phyloP scores from a whole-genome alignment of 768 basidiomycete species.

The Suillus variegatus region DNA sequence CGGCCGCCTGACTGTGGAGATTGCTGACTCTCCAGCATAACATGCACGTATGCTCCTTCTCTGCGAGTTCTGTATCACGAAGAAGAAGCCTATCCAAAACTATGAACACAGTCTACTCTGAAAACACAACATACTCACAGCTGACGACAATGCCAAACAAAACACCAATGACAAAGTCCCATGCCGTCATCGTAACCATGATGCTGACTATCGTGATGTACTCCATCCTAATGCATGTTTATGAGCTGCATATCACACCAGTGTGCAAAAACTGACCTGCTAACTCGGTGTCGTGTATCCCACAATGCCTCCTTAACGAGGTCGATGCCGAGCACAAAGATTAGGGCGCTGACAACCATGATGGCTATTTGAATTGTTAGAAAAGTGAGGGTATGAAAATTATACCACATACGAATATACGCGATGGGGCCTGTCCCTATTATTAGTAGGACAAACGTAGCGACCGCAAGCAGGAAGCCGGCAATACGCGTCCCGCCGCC shows the following conservation, averaged over 20 bases:
- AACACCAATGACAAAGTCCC: constrained; percentile 94
- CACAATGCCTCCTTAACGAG: constrained; percentile 94
- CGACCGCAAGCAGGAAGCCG: constrained; percentile 81
- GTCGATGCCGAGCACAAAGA: constrained; percentile 93
- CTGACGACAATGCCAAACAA: constrained; percentile 90
- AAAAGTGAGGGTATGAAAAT: neutral
- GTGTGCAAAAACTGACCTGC: constrained; percentile 47
- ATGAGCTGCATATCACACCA: constrained; percentile 10
- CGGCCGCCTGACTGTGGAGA: constrained; percentile 91
- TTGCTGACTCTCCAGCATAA: constrained; percentile 79
- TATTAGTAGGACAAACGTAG: constrained; percentile 69
- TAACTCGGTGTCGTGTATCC: constrained; percentile 92
- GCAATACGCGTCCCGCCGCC: constrained; percentile 85
- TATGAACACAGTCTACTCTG: neutral
- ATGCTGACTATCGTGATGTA: constrained; percentile 85
- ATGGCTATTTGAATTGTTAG: constrained; percentile 55
- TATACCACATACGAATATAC: constrained; percentile 72
- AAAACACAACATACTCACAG: constrained; percentile 49
- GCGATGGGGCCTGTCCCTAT: constrained; percentile 90
- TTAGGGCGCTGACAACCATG: constrained; percentile 88
- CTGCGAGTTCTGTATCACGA: constrained; percentile 94
- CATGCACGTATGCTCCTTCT: constrained; percentile 80
- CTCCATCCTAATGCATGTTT: constrained; percentile 50
- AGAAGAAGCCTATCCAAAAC: constrained; percentile 71
- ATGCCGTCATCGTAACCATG: constrained; percentile 89